Evolutionary conservation across 1,139 yeast genomes (phyloP).

Genomic region (Magnusiomyces clavatus): DNA sequence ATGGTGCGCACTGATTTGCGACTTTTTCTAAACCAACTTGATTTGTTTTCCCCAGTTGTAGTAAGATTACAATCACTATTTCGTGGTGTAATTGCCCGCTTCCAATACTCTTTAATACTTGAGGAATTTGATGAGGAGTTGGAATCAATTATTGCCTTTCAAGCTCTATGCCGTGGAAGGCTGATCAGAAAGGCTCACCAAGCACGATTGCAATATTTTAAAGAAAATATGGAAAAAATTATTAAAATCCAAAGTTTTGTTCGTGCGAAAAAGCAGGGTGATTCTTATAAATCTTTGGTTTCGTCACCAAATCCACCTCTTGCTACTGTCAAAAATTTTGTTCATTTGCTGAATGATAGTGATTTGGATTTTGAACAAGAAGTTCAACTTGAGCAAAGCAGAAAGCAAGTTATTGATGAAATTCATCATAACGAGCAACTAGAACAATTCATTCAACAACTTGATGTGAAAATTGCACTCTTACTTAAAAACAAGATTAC

Average conservation of each 20-base stretch:
- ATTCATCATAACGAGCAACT: constrained; percentile 58
- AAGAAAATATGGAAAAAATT: constrained; percentile 46
- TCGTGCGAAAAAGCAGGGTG: constrained; percentile 59
- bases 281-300: constrained; percentile 67
- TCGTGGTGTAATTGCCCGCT: constrained; percentile 42
- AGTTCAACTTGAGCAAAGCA: constrained; percentile 55
- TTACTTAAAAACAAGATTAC: constrained; percentile 74
- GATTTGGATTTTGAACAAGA: constrained; percentile 74
- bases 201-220: constrained; percentile 47
- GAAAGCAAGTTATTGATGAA: constrained; percentile 58
- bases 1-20: constrained; percentile 20
- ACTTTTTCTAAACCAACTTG: constrained; percentile 19
- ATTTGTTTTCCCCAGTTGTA: constrained; percentile 32
- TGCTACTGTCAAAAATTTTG: constrained; percentile 67
- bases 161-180: constrained; percentile 44
- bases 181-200: constrained; percentile 34
- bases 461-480: constrained; percentile 74
- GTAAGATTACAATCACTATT: constrained; percentile 37
- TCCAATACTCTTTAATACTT: constrained; percentile 40
- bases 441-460: constrained; percentile 67
- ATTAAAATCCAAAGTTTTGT: constrained; percentile 68
- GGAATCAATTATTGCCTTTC: constrained; percentile 39
- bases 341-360: constrained; percentile 65
- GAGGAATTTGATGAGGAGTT: constrained; percentile 49
- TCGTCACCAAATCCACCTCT: constrained; percentile 70